Conservation (phyloP, 2,329 filamentous ascomycete genomes). For the Nothopassalora personata region DNA sequence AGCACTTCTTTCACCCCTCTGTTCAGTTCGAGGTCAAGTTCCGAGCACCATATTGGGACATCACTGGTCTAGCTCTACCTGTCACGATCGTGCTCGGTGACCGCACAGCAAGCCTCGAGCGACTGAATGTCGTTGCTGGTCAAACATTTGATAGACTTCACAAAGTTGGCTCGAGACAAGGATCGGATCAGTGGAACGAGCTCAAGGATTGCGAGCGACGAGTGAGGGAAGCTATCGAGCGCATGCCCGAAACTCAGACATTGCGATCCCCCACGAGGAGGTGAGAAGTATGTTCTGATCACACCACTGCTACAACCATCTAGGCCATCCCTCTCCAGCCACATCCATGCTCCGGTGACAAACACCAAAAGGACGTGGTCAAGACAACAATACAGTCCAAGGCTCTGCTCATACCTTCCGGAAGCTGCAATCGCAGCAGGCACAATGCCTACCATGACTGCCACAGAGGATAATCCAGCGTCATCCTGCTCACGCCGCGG, state of each 20-base stretch:
- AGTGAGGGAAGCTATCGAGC: not conserved
- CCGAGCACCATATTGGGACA: not conserved
- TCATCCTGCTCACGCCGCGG: not conserved
- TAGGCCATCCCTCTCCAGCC: not conserved
- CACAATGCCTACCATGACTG: not conserved
- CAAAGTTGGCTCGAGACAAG: not conserved
- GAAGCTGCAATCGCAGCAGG: not conserved
- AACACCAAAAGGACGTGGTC: too few species aligned
- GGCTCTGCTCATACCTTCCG: too few species aligned
- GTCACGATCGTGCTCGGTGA: not conserved
- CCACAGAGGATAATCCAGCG: not conserved
- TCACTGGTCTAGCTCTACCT: not conserved
- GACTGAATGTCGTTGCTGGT: not conserved
- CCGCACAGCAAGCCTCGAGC: not conserved
- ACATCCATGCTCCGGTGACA: not conserved
- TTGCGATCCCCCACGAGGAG: not conserved
- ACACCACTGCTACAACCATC: not conserved
- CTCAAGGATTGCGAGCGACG: not conserved
- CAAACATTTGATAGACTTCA: not conserved
- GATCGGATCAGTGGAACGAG: not conserved
- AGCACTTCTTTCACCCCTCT: not conserved
- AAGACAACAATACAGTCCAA: too few species aligned
- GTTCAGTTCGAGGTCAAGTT: not conserved
- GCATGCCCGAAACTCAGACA: not conserved
- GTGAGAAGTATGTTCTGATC: not conserved